Conservation (phyloP, 2,329 filamentous ascomycete genomes). For the Malbranchea zuffiana region DNA sequence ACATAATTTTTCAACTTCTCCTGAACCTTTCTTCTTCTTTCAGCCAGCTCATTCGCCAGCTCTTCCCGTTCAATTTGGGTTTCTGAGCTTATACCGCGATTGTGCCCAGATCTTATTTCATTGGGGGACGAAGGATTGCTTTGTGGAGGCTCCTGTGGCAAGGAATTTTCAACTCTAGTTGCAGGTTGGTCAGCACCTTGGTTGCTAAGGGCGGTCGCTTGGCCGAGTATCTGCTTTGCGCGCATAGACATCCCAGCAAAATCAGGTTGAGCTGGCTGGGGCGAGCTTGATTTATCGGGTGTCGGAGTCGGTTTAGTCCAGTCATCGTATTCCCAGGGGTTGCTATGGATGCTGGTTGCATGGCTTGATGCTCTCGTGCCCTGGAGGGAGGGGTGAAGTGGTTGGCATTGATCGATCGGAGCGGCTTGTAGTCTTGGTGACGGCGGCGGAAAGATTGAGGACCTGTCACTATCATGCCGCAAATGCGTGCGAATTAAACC, state of each 20-base stretch:
- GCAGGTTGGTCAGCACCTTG: constrained; percentile 17
- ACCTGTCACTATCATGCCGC: constrained; percentile 67
- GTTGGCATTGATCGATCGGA: constrained; percentile 21
- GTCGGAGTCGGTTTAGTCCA: constrained; percentile 27
- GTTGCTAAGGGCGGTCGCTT: constrained; percentile 25
- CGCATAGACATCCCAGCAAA: constrained; percentile 24
- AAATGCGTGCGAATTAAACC: constrained; percentile 78
- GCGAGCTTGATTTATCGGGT: constrained; percentile 13
- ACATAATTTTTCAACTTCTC: constrained; percentile 37
- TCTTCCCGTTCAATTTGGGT: constrained; percentile 40
- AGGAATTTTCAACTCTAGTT: constrained; percentile 11
- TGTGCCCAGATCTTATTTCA: constrained; percentile 35
- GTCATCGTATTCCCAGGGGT: constrained; percentile 46
- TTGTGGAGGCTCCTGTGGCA: constrained; percentile 1
- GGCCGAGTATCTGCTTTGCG: constrained; percentile 30
- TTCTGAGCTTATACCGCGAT: constrained; percentile 37
- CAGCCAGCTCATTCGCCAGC: constrained; percentile 39
- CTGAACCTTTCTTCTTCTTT: constrained; percentile 38
- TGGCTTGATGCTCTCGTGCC: constrained; percentile 32
- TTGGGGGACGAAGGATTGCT: constrained; percentile 36
- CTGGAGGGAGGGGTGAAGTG: constrained; percentile 20
- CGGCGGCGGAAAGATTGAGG: constrained; percentile 58
- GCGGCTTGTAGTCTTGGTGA: constrained; percentile 29
- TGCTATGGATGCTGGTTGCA: constrained; percentile 42
- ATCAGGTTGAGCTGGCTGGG: constrained; percentile 11